These are phyloP conservation scores for Solioccasus polychromus DNA, from an alignment of 768 basidiomycete species.

Conservation along the genomic window DNA sequence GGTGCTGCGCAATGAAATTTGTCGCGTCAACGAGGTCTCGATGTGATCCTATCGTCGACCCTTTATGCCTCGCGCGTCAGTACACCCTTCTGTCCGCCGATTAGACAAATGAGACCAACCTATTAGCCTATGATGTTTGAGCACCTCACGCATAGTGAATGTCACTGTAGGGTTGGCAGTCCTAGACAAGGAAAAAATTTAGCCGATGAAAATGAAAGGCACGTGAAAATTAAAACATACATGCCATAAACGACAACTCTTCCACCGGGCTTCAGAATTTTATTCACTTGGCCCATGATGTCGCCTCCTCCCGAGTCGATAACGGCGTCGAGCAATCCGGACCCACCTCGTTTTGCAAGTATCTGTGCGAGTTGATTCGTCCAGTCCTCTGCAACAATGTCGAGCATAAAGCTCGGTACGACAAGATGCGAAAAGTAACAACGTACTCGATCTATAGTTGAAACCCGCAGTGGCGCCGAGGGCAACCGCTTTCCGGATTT, in stretches of 20 bases:
- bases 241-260: conserved; percentile 65
- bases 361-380: conserved; percentile 43
- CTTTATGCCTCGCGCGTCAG: conserved; percentile 36
- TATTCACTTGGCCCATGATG: conserved; percentile 49
- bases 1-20: conserved; percentile 60
- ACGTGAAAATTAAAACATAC: conserved; percentile 29
- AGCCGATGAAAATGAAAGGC: conserved; percentile 1
- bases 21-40: conserved; percentile 73
- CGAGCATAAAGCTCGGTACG: too few relatives aligned
- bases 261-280: conserved; percentile 55
- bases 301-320: conserved; percentile 72
- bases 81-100: conserved; percentile 1
- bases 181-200: conserved; percentile 44
- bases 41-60: conserved; percentile 82
- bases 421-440: too few relatives aligned
- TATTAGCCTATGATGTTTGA: conserved; percentile 70
- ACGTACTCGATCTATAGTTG: conserved; percentile 64
- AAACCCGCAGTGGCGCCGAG: conserved; percentile 79
- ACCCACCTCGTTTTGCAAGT: conserved; percentile 34
- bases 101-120: conserved; percentile 42
- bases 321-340: conserved; percentile 50
- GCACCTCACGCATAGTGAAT: conserved; percentile 78
- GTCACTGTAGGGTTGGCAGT: conserved; percentile 56
- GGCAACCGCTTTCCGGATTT: conserved; percentile 61
- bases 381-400: conserved; percentile 45